Conservation (phyloP, 176 grass and related monocot species). For the Pontederia paniculata region DNA sequence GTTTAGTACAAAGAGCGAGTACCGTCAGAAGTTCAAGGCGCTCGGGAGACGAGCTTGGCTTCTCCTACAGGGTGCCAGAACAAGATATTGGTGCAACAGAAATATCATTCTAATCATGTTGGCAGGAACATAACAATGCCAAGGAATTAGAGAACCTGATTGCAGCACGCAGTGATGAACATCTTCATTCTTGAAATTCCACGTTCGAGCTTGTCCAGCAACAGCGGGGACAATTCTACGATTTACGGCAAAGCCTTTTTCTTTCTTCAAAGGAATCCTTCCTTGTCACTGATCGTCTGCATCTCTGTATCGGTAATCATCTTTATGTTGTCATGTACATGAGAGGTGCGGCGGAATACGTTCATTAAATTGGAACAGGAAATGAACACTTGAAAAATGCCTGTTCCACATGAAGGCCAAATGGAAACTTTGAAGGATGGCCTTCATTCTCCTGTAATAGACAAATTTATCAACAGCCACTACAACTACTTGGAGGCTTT, state of each 20-base stretch:
- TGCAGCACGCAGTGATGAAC: no score
- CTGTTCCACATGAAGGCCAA: no score
- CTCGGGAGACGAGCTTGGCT: slow-evolving; percentile 14
- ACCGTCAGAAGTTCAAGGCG: neutral
- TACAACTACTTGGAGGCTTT: no score
- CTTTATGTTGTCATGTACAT: neutral
- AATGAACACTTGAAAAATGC: neutral
- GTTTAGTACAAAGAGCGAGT: slow-evolving; percentile 36
- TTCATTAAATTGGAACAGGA: neutral
- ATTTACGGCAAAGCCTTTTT: no score
- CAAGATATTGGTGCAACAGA: neutral
- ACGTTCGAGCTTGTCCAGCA: no score
- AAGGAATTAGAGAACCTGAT: neutral
- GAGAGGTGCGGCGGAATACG: neutral
- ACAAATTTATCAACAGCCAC: no score
- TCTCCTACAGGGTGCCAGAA: slow-evolving; percentile 3
- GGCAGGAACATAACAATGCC: neutral
- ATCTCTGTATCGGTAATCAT: neutral
- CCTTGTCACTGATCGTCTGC: neutral
- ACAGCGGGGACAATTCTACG: no score
- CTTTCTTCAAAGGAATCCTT: neutral
- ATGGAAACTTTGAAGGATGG: no score
- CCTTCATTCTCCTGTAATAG: no score
- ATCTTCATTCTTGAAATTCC: no score
- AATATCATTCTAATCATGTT: neutral